Base-by-base conservation (phyloP, 192 early-diverging fungal species). In the Coemansia sp. region DNA sequence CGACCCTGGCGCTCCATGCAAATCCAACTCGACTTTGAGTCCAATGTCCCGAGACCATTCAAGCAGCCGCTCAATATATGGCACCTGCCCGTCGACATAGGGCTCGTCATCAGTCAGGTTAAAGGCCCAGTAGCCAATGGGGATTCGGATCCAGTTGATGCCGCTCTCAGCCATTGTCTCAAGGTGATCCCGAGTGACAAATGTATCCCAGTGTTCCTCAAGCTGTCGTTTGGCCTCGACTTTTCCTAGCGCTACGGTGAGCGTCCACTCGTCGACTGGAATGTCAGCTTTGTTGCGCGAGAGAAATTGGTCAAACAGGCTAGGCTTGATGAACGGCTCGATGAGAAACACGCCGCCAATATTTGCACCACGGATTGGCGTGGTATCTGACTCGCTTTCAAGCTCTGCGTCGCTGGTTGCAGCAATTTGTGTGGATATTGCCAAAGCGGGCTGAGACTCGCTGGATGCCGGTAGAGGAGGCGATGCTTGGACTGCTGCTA, bases 51-150 rank as follows among this genome's bases (percentile, higher is more conserved):
- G 73, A 14, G 84, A 83, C 74, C 77, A 85, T 5, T 70, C 65
- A 5, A 87, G 77, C 8, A 77, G 50, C 1, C 76, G 69, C 61
- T 79, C 67, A 35, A 91, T 57, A 45, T 91, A 89, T 0, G 73
- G 76, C 0, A 85, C 43, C 48, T 83, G 72, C n/a, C 72, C 70
- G 42, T 73, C 70, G 9, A 74, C 73, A 64, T 73, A 84, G 3
- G 86, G 86, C 59, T 87, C 86, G 36, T 74, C 64, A 36, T 71
- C 70, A 5, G 83, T 78, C 21, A 81, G 59, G 48, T 84, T 85
- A 59, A 87, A 83, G 14, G 83, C 83, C 86, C 86, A 87, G 65
- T 85, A 85, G 16, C 86, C 86, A 7, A 87, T 81, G 5, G 86
- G 84, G 18, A 87, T 87, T 3, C 86, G 78, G 11, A 87, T 73